These are phyloP conservation scores for Pseudozyma pruni DNA, from an alignment of 1,284 basidiomycete species.

Conservation along the genomic window DNA sequence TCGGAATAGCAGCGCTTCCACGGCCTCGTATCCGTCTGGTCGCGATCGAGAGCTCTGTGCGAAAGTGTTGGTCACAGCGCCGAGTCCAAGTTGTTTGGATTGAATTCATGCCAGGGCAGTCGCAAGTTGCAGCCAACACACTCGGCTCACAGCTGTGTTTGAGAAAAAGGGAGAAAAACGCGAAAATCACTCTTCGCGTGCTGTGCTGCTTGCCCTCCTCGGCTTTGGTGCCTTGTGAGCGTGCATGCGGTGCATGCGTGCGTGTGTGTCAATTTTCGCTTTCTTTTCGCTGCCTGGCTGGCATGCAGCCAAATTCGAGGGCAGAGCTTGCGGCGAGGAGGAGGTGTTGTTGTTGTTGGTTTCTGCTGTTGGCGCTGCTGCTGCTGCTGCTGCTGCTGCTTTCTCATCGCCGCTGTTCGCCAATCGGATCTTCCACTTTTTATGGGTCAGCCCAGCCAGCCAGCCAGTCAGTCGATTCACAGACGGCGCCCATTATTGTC, in stretches of 20 bases:
- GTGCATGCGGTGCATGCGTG: conserved; percentile 1
- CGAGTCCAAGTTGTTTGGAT: no score
- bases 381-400: conserved; percentile 2
- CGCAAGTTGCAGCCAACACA: no score
- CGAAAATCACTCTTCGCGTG: background rate
- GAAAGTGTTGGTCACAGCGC: no score
- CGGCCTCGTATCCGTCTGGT: no score
- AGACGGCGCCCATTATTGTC: no score
- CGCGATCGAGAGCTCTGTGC: no score
- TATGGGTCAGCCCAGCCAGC: background rate
- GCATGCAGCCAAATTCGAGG: background rate
- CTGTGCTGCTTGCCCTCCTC: background rate
- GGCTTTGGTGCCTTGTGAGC: background rate
- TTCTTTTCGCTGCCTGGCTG: conserved; percentile 3
- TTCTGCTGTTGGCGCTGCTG: background rate
- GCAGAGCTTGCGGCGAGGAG: background rate
- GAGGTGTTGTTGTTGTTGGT: background rate
- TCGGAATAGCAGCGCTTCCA: no score
- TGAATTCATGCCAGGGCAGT: no score
- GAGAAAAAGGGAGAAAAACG: background rate
- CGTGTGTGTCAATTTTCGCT: conserved; percentile 2
- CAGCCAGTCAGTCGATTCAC: background rate
- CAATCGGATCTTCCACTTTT: conserved; percentile 8
- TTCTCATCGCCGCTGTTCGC: background rate
- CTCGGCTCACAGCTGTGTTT: no score